A percentile compares a stretch with the other conserved stretches of the same genome.
Evolutionary conservation across 2,329 filamentous ascomycete species (phyloP).

Genomic region (Exophiala aquamarina): DNA sequence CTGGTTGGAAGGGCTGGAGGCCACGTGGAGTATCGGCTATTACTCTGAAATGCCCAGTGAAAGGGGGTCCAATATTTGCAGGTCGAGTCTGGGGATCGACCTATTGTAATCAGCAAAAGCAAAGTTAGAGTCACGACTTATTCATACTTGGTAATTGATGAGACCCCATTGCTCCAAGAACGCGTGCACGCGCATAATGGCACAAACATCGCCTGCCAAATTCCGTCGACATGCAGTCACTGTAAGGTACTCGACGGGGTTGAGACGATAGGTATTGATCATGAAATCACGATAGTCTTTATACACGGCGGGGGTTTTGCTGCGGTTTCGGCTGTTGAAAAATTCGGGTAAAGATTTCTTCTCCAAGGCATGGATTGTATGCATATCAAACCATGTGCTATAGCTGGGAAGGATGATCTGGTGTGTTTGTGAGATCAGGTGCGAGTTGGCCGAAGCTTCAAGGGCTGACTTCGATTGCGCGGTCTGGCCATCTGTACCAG

Average conservation of each 20-base stretch:
- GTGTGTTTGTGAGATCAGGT: conserved; percentile 90
- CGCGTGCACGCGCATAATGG: conserved; percentile 97
- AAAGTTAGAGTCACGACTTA: background rate
- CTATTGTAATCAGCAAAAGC: conserved; percentile 50
- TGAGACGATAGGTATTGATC: conserved; percentile 98
- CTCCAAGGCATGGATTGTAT: conserved; percentile 84
- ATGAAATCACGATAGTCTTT: conserved; percentile 99
- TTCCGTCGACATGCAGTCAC: conserved; percentile 95
- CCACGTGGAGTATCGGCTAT: conserved; percentile 94
- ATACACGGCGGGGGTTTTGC: conserved; percentile 95
- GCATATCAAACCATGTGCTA: conserved; percentile 99
- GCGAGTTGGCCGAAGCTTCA: conserved; percentile 84
- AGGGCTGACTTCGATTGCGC: conserved; percentile 75
- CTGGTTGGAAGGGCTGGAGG: conserved; percentile 91
- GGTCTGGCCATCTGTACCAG: conserved; percentile 54
- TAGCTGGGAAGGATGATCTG: conserved; percentile 97
- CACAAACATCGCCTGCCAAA: conserved; percentile 93
- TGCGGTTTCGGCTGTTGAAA: conserved; percentile 97
- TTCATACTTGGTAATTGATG: conserved; percentile 91
- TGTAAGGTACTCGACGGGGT: conserved; percentile 92
- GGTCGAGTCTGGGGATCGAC: conserved; percentile 94
- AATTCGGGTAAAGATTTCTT: conserved; percentile 95
- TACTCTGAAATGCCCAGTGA: conserved; percentile 95
- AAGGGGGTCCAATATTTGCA: conserved; percentile 92
- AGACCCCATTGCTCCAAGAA: conserved; percentile 98